Conservation (phyloP, 257 asterid species). For the Solanum etuberosum region DNA sequence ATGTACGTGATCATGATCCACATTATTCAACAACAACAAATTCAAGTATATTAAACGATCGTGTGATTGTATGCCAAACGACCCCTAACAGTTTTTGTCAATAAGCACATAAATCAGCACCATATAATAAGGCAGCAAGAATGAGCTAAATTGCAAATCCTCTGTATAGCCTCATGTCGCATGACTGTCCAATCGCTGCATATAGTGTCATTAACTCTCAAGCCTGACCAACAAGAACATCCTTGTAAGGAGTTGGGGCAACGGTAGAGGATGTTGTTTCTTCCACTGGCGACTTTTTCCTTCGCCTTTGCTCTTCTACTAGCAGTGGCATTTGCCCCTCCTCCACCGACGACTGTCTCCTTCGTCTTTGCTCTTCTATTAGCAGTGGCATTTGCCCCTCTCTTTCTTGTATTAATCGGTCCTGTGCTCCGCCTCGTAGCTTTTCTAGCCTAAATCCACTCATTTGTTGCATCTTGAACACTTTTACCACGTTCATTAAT, state of each 20-base stretch:
- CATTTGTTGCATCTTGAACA: slow-evolving; percentile 69
- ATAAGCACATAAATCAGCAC: background rate
- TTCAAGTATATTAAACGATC: background rate
- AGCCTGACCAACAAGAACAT: slow-evolving; percentile 40
- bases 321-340: slow-evolving; percentile 29
- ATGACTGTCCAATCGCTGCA: background rate
- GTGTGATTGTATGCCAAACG: background rate
- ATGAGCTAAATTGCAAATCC: background rate
- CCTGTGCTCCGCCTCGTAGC: slow-evolving; percentile 80
- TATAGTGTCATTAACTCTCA: slow-evolving; percentile 3
- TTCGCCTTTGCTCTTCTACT: slow-evolving; percentile 16
- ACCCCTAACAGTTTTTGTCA: background rate
- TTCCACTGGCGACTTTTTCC: slow-evolving; percentile 6
- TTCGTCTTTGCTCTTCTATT: slow-evolving; percentile 15
- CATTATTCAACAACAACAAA: background rate
- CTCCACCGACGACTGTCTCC: slow-evolving; percentile 8
- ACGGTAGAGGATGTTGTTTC: background rate
- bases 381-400: slow-evolving; percentile 56
- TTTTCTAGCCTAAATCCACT: slow-evolving; percentile 58
- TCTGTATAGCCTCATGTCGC: background rate
- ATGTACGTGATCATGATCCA: background rate
- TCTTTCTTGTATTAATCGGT: slow-evolving; percentile 27
- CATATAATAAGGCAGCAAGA: background rate
- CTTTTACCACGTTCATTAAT: slow-evolving; percentile 58
- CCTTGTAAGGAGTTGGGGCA: slow-evolving; percentile 47